Evolutionary conservation across 2,329 filamentous ascomycete species (phyloP).

Genomic region (Epichloe aotearoae): DNA sequence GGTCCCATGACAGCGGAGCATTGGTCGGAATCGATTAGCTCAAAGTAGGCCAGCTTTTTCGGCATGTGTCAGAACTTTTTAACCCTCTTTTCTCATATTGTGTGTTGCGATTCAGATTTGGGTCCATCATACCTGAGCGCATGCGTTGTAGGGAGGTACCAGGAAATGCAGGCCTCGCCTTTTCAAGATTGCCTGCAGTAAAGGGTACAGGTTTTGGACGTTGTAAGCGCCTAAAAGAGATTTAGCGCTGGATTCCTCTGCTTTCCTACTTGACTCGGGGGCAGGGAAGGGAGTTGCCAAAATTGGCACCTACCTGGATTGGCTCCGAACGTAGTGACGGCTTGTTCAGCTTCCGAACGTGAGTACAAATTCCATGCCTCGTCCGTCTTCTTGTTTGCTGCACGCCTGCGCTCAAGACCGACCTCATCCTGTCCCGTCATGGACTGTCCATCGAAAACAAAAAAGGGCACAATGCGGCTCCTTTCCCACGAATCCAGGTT

Average conservation of each 20-base stretch:
- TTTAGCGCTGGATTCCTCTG: not conserved
- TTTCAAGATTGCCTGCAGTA: slow-evolving; percentile 62
- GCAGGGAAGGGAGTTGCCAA: not conserved
- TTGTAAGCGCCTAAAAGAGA: slow-evolving; percentile 51
- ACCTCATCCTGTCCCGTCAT: slow-evolving; percentile 63
- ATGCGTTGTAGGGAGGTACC: slow-evolving; percentile 77
- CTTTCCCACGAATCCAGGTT: slow-evolving; percentile 63
- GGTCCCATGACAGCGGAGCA: slow-evolving; percentile 71
- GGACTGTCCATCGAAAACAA: slow-evolving; percentile 84
- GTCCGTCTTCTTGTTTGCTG: slow-evolving; percentile 57
- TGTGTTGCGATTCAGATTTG: not conserved
- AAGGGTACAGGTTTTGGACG: slow-evolving; percentile 59
- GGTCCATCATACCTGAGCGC: slow-evolving; percentile 54
- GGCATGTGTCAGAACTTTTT: not conserved
- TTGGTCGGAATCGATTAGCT: slow-evolving; percentile 51
- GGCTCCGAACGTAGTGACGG: slow-evolving; percentile 71
- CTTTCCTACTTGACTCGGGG: not conserved
- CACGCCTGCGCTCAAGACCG: slow-evolving; percentile 47
- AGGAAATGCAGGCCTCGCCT: slow-evolving; percentile 59
- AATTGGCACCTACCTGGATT: slow-evolving; percentile 47
- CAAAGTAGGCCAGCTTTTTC: slow-evolving; percentile 57
- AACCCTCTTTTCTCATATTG: not conserved
- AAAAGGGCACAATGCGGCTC: slow-evolving; percentile 61
- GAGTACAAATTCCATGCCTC: slow-evolving; percentile 83
- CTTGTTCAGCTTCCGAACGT: slow-evolving; percentile 61